phyloP scores from a whole-genome alignment of 345 rosid species.

The Aquilaria malaccensis region DNA sequence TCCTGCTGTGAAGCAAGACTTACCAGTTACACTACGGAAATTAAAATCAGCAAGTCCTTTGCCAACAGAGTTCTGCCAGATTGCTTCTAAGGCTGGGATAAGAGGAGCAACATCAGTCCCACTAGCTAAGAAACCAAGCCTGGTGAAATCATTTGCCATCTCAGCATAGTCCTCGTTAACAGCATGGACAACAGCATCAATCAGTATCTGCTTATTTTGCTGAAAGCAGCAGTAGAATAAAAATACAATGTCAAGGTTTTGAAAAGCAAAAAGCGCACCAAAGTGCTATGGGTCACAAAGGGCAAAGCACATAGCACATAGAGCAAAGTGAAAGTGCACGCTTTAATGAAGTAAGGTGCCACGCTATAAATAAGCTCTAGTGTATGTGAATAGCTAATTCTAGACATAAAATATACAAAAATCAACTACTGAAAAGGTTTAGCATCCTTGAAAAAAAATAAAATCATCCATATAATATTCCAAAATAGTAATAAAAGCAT shows the following conservation, averaged over 20 bases:
- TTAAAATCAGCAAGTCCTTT: slow-evolving; percentile 93
- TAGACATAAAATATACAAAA: too few relatives aligned
- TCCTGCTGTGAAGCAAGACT: slow-evolving; percentile 2
- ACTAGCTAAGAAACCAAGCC: slow-evolving; percentile 96
- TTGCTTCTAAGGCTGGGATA: slow-evolving; percentile 95
- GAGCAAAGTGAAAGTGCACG: too few relatives aligned
- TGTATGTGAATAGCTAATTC: too few relatives aligned
- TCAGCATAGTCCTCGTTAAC: slow-evolving; percentile 94
- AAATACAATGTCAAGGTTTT: not conserved
- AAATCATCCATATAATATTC: too few relatives aligned
- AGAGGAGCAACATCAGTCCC: slow-evolving; percentile 94
- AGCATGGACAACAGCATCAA: slow-evolving; percentile 98
- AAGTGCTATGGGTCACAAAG: too few relatives aligned
- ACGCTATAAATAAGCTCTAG: too few relatives aligned
- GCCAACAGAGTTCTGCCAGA: slow-evolving; percentile 95
- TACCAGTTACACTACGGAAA: slow-evolving; percentile 92
- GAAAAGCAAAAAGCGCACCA: too few relatives aligned
- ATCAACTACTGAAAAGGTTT: too few relatives aligned
- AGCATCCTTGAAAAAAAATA: too few relatives aligned
- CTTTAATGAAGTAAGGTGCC: not conserved
- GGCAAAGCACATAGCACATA: slow-evolving; percentile 3
- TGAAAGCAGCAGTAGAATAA: slow-evolving; percentile 27
- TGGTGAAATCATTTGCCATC: slow-evolving; percentile 99
- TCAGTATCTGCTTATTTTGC: slow-evolving; percentile 97
- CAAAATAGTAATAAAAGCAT: too few relatives aligned